Evolutionary conservation across 805 yeast species (phyloP), one percentile per base, ranked within the genome.

Genomic region (Metschnikowia corniflorae): DNA sequence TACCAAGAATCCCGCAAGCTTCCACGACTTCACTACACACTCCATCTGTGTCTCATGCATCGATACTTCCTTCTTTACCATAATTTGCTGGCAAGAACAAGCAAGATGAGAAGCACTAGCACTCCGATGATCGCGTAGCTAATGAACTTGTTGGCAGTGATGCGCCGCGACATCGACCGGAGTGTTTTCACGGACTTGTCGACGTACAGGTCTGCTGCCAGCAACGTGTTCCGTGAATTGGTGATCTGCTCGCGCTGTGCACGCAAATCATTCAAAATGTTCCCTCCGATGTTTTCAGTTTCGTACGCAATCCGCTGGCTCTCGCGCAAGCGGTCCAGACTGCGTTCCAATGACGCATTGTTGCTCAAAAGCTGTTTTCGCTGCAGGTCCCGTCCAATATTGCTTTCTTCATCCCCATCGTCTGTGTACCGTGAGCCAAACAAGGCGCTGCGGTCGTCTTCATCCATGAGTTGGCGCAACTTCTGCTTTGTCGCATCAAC

Each of bases 121-220:
- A 91, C 89, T 6, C 85, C 95, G 37, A 91, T 91, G 39, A 91
- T 91, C 8, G 94, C 94, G 53, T 87, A 86, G 39, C 95, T 86
- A 45, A 91, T 83, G 49, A 89, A 71, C 60, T 87, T 83, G 61
- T 91, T 91, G 5, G 96, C 91, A 8, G 94, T 87, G 71, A 89
- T 72, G 52, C 97, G 70, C 61, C 97, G 75, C 17, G 95, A 83
- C 98, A 93, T 93, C 14, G 86, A 74, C 51, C 87, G 80, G 52
- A 93, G 68, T 1, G 97, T 93, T 39, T 84, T 77, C 38, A 93
- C 75, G 38, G 93, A 81, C 55, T 84, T 81, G 61, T 93, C 97
- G 35, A 93, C 96, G 54, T 89, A 87, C 1, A 83, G 78, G 57
- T 93, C 97, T 0, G 97, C 97, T 44, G 88, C 91, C 61, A 76